These are phyloP conservation scores for Fusarium poae DNA, from an alignment of 2,329 filamentous ascomycete species.

Conservation along the genomic window DNA sequence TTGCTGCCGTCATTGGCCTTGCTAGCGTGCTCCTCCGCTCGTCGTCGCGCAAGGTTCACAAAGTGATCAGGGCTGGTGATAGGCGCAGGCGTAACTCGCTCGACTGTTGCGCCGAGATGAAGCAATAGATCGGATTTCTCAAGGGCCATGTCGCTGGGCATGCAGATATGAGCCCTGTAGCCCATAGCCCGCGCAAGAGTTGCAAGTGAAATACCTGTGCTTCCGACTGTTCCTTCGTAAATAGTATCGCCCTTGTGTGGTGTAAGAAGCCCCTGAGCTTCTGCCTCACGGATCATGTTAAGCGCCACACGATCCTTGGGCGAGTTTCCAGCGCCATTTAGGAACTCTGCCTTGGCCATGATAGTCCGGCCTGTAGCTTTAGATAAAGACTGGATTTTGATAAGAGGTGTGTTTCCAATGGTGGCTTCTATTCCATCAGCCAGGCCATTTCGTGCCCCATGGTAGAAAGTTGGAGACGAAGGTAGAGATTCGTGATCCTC, in stretches of 20 bases:
- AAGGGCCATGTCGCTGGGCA: conserved; percentile 89
- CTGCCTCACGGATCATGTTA: conserved; percentile 86
- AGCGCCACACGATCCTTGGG: conserved; percentile 96
- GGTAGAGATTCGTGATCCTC: conserved; percentile 65
- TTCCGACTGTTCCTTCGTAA: conserved; percentile 97
- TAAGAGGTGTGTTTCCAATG: conserved; percentile 92
- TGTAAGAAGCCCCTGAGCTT: conserved; percentile 78
- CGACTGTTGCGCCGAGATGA: conserved; percentile 92
- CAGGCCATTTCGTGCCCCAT: conserved; percentile 56
- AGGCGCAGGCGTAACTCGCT: conserved; percentile 88
- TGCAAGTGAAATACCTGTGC: conserved; percentile 94
- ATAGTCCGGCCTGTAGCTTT: conserved; percentile 90
- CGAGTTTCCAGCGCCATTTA: conserved; percentile 93
- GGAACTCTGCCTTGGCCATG: conserved; percentile 93
- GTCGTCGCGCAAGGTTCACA: conserved; percentile 87
- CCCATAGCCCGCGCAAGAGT: conserved; percentile 88
- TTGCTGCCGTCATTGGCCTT: conserved; percentile 70
- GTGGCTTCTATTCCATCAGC: conserved; percentile 87
- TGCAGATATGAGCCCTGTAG: conserved; percentile 95
- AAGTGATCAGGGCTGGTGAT: conserved; percentile 96
- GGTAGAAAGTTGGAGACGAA: conserved; percentile 41
- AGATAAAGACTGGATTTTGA: conserved; percentile 87
- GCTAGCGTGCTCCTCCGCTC: conserved; percentile 79
- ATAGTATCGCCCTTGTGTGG: conserved; percentile 91
- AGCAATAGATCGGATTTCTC: conserved; percentile 92